phyloP scores from a whole-genome alignment of 1,139 yeast species.

The Saccharomyces hybrid region DNA sequence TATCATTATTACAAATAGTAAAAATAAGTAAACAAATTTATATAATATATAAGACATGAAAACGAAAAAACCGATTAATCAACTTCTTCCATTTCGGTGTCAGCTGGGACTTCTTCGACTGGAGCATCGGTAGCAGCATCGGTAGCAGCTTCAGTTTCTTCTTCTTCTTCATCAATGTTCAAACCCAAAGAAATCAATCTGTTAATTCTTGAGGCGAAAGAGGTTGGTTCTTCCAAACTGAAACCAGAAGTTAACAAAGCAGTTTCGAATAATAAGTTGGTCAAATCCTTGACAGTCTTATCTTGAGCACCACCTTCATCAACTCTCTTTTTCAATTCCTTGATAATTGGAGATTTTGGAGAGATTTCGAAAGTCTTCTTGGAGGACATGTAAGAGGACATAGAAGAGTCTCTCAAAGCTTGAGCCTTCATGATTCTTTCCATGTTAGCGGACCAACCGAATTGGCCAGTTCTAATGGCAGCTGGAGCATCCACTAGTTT shows the following conservation, averaged over 20 bases:
- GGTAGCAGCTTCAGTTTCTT: slow-evolving; percentile 37
- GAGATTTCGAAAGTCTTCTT: slow-evolving; percentile 98
- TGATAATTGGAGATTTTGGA: slow-evolving; percentile 91
- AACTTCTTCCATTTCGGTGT: slow-evolving; percentile 98
- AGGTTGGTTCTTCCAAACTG: slow-evolving; percentile 96
- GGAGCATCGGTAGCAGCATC: slow-evolving; percentile 45
- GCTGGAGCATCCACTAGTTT: slow-evolving; percentile 98
- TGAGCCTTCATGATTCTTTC: slow-evolving; percentile 99
- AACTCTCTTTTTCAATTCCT: slow-evolving; percentile 92
- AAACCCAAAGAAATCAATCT: slow-evolving; percentile 96
- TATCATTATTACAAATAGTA: not conserved
- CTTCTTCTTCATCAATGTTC: slow-evolving; percentile 87
- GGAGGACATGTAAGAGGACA: slow-evolving; percentile 99
- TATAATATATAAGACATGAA: not conserved
- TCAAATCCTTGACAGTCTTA: slow-evolving; percentile 96
- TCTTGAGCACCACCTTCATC: slow-evolving; percentile 96
- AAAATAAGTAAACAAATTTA: not conserved
- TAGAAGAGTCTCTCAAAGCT: slow-evolving; percentile 96
- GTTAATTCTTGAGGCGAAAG: slow-evolving; percentile 96
- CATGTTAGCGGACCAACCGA: slow-evolving; percentile 99
- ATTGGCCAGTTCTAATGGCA: slow-evolving; percentile 99
- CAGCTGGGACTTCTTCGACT: slow-evolving; percentile 60
- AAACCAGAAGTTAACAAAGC: slow-evolving; percentile 98
- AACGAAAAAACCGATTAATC: slow-evolving; percentile 44
- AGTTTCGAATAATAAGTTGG: slow-evolving; percentile 93